These are phyloP conservation scores for Aegilops sharonensis DNA, from an alignment of 176 grass and related monocot genomes.

Conservation along the genomic window DNA sequence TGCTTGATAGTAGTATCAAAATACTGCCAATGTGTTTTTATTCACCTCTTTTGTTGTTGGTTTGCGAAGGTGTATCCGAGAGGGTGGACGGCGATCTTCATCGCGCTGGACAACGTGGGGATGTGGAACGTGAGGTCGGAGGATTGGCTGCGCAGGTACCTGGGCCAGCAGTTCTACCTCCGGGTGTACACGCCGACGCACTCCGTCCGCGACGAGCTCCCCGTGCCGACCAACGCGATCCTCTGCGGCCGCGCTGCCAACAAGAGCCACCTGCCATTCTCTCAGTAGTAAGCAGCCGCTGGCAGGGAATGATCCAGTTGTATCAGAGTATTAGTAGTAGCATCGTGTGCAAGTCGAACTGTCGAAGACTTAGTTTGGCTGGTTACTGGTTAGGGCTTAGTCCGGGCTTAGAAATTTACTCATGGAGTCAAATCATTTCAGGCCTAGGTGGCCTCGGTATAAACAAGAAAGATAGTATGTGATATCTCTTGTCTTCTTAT, in stretches of 20 bases:
- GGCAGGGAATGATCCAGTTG: background rate
- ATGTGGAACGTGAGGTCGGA: conserved; percentile 85
- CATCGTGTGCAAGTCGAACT: background rate
- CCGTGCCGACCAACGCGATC: conserved; percentile 58
- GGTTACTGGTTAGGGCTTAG: background rate
- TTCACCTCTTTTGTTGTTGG: background rate
- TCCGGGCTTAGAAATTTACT: background rate
- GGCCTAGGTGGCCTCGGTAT: background rate
- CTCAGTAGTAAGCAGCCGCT: background rate
- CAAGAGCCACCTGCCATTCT: background rate
- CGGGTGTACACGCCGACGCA: conserved; percentile 67
- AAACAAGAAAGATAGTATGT: background rate
- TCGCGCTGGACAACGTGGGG: conserved; percentile 71
- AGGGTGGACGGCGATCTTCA: conserved; percentile 62
- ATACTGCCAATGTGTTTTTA: no score
- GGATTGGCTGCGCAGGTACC: conserved; percentile 64
- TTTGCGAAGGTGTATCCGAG: conserved; percentile 59
- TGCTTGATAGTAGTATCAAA: no score
- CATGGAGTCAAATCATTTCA: background rate
- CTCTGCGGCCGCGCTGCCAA: conserved; percentile 63
- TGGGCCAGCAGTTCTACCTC: conserved; percentile 87
- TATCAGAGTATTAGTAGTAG: background rate
- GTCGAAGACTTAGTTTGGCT: background rate
- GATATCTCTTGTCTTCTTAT: background rate
- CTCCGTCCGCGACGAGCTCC: conserved; percentile 70